phyloP scores from a whole-genome alignment of 441 rosid species.

The Syzygium malaccense region DNA sequence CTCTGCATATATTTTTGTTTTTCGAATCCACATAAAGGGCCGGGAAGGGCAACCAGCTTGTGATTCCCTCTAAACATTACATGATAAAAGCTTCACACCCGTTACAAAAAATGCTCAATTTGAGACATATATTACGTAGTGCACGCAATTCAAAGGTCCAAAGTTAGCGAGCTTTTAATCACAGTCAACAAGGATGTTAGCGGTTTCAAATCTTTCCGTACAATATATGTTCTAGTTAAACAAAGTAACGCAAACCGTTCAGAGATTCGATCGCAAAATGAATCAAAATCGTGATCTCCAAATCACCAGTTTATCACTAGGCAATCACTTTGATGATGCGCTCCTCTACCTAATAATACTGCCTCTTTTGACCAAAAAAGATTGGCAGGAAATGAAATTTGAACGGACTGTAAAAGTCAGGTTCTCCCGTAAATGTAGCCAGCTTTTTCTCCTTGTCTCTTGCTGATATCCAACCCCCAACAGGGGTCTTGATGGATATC shows the following conservation, averaged over 20 bases:
- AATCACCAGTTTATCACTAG: not conserved
- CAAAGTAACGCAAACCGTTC: not conserved
- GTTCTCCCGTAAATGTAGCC: not conserved
- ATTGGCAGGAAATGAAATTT: not conserved
- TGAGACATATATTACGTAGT: not conserved
- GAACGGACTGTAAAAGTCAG: not conserved
- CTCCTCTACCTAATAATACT: not conserved
- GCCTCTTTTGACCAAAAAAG: not conserved
- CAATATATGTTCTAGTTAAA: not conserved
- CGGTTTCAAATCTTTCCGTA: not conserved
- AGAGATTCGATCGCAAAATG: not conserved
- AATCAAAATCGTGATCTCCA: not conserved
- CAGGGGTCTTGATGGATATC: not conserved
- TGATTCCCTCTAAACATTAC: not conserved
- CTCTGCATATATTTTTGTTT: not conserved
- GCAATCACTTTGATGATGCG: not conserved
- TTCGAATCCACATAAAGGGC: too few relatives aligned
- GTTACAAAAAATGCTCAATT: too few relatives aligned
- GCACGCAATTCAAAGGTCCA: not conserved
- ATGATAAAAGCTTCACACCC: not conserved
- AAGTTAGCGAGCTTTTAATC: not conserved
- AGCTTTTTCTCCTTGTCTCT: not conserved
- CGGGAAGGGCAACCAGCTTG: not conserved
- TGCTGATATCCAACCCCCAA: not conserved
- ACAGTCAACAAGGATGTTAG: not conserved